These are phyloP conservation scores for Starmerella gropengiesseri DNA, from an alignment of 805 yeast genomes.

Conservation along the genomic window DNA sequence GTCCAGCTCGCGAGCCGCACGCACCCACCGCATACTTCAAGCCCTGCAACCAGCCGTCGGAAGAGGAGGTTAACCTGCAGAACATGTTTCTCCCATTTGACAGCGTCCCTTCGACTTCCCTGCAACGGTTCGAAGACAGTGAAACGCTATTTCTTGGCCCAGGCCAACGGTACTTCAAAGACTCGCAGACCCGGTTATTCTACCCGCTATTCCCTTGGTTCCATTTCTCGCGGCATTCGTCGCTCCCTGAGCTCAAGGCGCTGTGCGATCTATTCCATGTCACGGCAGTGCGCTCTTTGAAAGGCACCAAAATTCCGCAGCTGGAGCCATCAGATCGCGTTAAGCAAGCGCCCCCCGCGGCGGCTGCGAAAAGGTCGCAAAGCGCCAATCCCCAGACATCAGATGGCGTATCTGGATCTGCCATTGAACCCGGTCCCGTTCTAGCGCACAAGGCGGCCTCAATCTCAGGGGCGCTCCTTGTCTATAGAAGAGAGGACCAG, in stretches of 20 bases:
- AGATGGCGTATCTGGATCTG: not conserved
- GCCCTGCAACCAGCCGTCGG: constrained; percentile 21
- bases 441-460: not conserved
- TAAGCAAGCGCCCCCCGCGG: not conserved
- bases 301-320: constrained; percentile 1
- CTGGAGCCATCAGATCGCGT: not conserved
- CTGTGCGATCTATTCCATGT: constrained; percentile 20
- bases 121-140: constrained; percentile 8
- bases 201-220: constrained; percentile 24
- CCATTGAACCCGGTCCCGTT: not conserved
- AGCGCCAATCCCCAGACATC: not conserved
- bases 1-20: constrained; percentile 13
- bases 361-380: not conserved
- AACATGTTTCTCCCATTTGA: constrained; percentile 16
- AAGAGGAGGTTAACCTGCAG: constrained; percentile 5
- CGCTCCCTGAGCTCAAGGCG: constrained; percentile 23
- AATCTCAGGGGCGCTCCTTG: not conserved
- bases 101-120: constrained; percentile 12
- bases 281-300: constrained; percentile 7
- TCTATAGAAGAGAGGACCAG: not conserved
- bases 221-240: constrained; percentile 30
- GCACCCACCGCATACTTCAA: constrained; percentile 19
- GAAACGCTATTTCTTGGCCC: constrained; percentile 7
- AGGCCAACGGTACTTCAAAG: constrained; percentile 14
- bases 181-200: not conserved